These are phyloP conservation scores for Fonsecaea monophora DNA, from an alignment of 2,329 filamentous ascomycete genomes.

Conservation along the genomic window DNA sequence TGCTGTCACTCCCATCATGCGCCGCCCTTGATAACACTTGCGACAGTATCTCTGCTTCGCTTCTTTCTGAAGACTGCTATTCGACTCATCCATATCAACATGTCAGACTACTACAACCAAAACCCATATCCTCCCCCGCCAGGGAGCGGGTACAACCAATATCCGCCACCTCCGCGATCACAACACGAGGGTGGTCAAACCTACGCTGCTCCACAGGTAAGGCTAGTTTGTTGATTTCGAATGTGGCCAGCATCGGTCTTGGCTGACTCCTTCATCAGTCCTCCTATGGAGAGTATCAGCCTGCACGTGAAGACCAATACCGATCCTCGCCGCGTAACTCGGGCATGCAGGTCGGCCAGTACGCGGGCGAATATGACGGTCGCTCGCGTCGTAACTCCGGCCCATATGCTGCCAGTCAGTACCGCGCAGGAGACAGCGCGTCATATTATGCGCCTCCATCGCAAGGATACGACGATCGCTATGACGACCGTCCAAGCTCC, in stretches of 20 bases:
- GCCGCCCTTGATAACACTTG: constrained; percentile 2
- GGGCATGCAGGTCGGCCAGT: constrained; percentile 35
- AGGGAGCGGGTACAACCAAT: constrained; percentile 19
- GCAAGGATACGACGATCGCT: constrained; percentile 16
- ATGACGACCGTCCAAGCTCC: constrained; percentile 31
- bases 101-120: constrained; percentile 32
- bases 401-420: constrained; percentile 33
- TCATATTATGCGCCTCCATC: constrained; percentile 32
- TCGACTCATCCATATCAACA: constrained; percentile 5
- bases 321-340: constrained; percentile 32
- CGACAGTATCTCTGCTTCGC: constrained; percentile 3
- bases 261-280: constrained; percentile 21
- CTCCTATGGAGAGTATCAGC: constrained; percentile 32
- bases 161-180: constrained; percentile 28
- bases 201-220: constrained; percentile 29
- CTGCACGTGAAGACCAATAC: constrained; percentile 37
- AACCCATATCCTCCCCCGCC: constrained; percentile 31
- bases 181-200: constrained; percentile 21
- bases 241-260: neutral
- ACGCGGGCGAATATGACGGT: constrained; percentile 27
- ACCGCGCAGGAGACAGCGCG: constrained; percentile 24
- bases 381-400: constrained; percentile 35
- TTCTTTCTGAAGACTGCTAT: constrained; percentile 1
- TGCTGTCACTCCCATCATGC: neutral
- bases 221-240: neutral